Evolutionary conservation across 805 yeast species (phyloP).

Genomic region (Nakazawaea wickerhamii): DNA sequence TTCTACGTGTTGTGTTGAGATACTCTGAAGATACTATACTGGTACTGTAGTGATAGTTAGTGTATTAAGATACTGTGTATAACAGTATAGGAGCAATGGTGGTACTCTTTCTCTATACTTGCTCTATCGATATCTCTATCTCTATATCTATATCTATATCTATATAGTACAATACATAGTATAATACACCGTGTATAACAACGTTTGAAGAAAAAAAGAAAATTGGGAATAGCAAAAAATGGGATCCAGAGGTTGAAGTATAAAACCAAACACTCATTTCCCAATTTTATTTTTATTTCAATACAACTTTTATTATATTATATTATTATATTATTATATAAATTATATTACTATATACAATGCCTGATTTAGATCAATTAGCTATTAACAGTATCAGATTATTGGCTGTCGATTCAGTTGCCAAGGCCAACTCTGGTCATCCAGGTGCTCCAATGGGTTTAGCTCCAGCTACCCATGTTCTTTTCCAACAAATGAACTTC

Average conservation of each 20-base stretch:
- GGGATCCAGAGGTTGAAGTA: neutral
- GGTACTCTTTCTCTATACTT: too few relatives aligned
- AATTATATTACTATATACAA: neutral
- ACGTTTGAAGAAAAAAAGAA: neutral
- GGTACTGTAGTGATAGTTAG: too few relatives aligned
- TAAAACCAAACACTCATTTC: neutral
- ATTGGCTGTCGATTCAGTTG: conserved; percentile 82
- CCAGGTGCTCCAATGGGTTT: conserved; percentile 99
- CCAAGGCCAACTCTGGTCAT: conserved; percentile 92
- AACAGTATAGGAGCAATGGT: too few relatives aligned
- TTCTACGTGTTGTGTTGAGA: too few relatives aligned
- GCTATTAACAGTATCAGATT: conserved; percentile 87
- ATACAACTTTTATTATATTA: neutral
- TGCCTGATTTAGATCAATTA: conserved; percentile 57
- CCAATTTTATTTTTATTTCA: neutral
- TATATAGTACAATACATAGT: too few relatives aligned
- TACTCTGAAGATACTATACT: too few relatives aligned
- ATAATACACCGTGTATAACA: too few relatives aligned
- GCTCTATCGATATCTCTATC: too few relatives aligned
- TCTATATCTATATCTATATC: neutral
- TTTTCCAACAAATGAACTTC: conserved; percentile 75
- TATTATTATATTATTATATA: neutral
- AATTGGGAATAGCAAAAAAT: neutral
- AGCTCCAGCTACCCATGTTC: conserved; percentile 91
- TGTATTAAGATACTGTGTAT: too few relatives aligned